Conservation (phyloP, 306 rosid genomes). For the Phaseolus lunatus region DNA sequence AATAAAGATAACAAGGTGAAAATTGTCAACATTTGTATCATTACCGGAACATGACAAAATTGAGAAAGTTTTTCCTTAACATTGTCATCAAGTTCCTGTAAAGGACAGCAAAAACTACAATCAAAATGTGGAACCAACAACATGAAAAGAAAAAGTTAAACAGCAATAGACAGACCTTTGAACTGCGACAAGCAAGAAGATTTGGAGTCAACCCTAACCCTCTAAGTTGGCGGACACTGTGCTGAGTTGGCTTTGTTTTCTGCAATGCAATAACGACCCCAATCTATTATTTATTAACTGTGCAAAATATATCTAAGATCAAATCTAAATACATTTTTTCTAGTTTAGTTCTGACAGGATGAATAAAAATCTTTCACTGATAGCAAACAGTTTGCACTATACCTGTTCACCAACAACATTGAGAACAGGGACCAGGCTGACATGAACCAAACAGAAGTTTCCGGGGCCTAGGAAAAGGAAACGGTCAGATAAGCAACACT, state of each 20-base stretch:
- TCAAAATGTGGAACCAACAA: constrained; percentile 10
- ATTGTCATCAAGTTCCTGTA: constrained; percentile 75
- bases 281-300: neutral
- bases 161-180: constrained; percentile 61
- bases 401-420: constrained; percentile 86
- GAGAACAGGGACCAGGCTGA: constrained; percentile 87
- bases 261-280: constrained; percentile 38
- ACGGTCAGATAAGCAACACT: constrained; percentile 24
- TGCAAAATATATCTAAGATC: constrained; percentile 9
- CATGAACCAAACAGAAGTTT: constrained; percentile 84
- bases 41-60: constrained; percentile 94
- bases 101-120: constrained; percentile 36
- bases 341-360: neutral
- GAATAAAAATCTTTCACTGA: constrained; percentile 7
- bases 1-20: constrained; percentile 33
- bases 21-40: constrained; percentile 27
- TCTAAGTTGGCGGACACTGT: constrained; percentile 83
- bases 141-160: constrained; percentile 32
- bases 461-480: constrained; percentile 61
- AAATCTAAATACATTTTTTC: neutral
- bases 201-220: constrained; percentile 80
- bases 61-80: constrained; percentile 78
- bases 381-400: constrained; percentile 5
- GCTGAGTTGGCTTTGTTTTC: constrained; percentile 93
- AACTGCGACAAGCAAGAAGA: constrained; percentile 85